These are phyloP conservation scores for Linnemannia schmuckeri DNA, from an alignment of 192 early-diverging fungal species.

Conservation along the genomic window DNA sequence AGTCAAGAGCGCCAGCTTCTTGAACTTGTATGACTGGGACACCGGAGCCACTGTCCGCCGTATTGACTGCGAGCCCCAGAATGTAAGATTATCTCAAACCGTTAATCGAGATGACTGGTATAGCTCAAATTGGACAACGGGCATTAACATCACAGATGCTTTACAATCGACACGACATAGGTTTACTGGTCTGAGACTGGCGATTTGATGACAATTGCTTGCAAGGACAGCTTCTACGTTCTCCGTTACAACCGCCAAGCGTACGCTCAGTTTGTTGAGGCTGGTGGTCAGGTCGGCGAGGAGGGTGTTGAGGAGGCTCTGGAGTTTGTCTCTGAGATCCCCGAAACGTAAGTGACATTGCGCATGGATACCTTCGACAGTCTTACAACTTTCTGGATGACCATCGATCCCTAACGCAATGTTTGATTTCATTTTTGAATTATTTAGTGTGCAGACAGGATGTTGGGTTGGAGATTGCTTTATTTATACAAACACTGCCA, in stretches of 20 bases:
- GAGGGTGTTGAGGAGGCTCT: slow-evolving; percentile 98
- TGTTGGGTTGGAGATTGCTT: slow-evolving; percentile 99
- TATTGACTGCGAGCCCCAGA: slow-evolving; percentile 92
- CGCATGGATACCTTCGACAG: neutral
- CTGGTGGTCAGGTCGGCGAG: slow-evolving; percentile 80
- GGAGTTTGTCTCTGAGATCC: slow-evolving; percentile 94
- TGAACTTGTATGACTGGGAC: slow-evolving; percentile 99
- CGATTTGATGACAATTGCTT: slow-evolving; percentile 91
- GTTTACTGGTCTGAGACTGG: slow-evolving; percentile 97
- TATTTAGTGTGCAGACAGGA: slow-evolving; percentile 87
- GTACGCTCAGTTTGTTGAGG: slow-evolving; percentile 78
- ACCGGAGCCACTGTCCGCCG: slow-evolving; percentile 90
- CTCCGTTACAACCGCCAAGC: slow-evolving; percentile 94
- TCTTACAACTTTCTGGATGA: neutral
- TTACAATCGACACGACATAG: slow-evolving; percentile 20
- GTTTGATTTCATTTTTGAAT: neutral
- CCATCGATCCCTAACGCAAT: neutral
- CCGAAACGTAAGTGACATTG: slow-evolving; percentile 72
- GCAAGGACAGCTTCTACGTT: slow-evolving; percentile 95
- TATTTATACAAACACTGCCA: slow-evolving; percentile 93
- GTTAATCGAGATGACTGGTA: neutral
- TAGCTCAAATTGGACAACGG: neutral
- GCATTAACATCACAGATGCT: neutral
- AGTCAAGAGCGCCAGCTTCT: slow-evolving; percentile 83
- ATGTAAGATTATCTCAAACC: slow-evolving; percentile 52